Conservation (phyloP, 352 stramenopile genomes). For the Phytophthora fragariae region DNA sequence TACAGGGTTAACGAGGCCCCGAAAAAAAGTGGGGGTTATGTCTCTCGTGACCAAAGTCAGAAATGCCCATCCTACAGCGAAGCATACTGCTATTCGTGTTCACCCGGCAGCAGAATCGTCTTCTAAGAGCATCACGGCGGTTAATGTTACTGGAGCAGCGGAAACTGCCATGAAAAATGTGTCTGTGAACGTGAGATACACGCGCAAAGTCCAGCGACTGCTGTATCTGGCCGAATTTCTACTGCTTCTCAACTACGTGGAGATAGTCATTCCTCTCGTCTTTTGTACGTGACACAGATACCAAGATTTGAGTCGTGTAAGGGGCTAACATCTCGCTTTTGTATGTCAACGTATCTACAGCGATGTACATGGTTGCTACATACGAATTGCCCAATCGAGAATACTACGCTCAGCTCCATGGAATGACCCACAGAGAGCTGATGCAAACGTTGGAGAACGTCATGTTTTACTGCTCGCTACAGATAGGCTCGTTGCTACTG, state of each 20-base stretch:
- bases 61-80: not conserved
- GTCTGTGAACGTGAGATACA: not conserved
- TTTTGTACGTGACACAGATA: not conserved
- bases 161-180: not conserved
- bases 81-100: not conserved
- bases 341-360: not conserved
- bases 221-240: not conserved
- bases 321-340: not conserved
- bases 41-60: not conserved
- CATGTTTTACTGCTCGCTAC: slow-evolving; percentile 2
- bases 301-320: not conserved
- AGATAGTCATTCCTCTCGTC: not conserved
- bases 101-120: not conserved
- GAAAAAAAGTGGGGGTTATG: not conserved
- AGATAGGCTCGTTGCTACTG: not conserved
- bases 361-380: not conserved
- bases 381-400: not conserved
- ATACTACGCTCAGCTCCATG: not conserved
- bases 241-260: not conserved
- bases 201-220: not conserved
- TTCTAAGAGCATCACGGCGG: not conserved
- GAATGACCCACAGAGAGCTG: not conserved
- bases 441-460: not conserved
- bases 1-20: not conserved
- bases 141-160: not conserved